Evolutionary conservation across 2,329 filamentous ascomycete genomes (phyloP).

Genomic region (Teratosphaeria gauchensis): DNA sequence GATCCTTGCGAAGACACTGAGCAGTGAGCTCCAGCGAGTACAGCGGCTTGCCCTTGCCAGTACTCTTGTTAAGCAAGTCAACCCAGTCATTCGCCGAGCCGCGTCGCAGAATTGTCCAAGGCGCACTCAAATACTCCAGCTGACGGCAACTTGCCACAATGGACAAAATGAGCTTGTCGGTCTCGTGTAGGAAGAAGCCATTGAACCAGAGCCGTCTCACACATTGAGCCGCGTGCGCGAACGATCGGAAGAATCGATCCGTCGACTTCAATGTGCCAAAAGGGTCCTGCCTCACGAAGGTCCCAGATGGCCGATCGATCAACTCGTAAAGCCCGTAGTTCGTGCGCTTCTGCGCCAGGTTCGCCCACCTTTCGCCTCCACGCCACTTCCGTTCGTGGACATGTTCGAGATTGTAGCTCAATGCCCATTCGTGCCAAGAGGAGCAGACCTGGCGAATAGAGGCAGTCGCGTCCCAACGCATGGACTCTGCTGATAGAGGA

Average conservation of each 20-base stretch:
- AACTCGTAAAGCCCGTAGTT: conserved; percentile 40
- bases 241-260: conserved; percentile 35
- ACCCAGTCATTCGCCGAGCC: conserved; percentile 40
- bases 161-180: conserved; percentile 40
- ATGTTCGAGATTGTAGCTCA: conserved; percentile 41
- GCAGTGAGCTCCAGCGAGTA: conserved; percentile 44
- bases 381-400: conserved; percentile 45
- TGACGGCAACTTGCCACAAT: conserved; percentile 39
- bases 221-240: conserved; percentile 37
- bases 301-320: conserved; percentile 36
- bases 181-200: conserved; percentile 44
- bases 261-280: conserved; percentile 41
- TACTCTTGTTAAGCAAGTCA: conserved; percentile 35
- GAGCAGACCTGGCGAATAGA: conserved; percentile 41
- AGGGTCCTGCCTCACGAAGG: conserved; percentile 44
- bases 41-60: conserved; percentile 30
- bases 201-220: conserved; percentile 47
- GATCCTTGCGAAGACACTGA: conserved; percentile 39
- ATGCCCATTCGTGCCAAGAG: conserved; percentile 45
- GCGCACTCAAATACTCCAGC: conserved; percentile 40
- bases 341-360: conserved; percentile 33
- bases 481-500: conserved; percentile 40
- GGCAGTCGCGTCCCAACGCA: conserved; percentile 43
- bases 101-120: conserved; percentile 45
- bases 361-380: conserved; percentile 43